Conservation (phyloP, 106 monocot species). For the Platanthera zijinensis region DNA sequence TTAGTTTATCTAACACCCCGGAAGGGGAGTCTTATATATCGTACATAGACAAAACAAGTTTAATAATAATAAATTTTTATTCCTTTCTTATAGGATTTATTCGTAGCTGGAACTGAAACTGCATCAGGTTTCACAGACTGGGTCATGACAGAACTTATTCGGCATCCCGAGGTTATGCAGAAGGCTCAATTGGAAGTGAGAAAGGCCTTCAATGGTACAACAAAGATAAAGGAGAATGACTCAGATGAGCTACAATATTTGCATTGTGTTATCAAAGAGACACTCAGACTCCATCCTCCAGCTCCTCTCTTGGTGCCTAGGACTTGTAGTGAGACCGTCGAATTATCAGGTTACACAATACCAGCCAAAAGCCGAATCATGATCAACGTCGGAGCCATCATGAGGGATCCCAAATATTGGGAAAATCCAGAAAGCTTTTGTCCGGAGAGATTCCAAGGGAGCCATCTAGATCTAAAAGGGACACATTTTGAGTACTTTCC, state of each 20-base stretch:
- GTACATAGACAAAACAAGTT: no score
- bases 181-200: slow-evolving; percentile 2
- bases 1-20: no score
- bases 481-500: neutral
- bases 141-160: slow-evolving; percentile 3
- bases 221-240: neutral
- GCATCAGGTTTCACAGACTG: neutral
- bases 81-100: slow-evolving; percentile 3
- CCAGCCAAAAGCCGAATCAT: neutral
- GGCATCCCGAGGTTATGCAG: neutral
- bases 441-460: neutral
- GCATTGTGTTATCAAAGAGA: neutral
- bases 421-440: neutral
- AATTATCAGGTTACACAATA: neutral
- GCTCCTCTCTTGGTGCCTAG: neutral
- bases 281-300: neutral
- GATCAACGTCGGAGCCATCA: neutral
- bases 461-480: neutral
- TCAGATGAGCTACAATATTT: neutral
- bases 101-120: slow-evolving; percentile 1
- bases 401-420: neutral
- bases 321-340: no score
- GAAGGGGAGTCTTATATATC: no score
- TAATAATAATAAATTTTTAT: no score
- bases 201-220: neutral